phyloP scores from a whole-genome alignment of 805 yeast species.

The Torulaspora maleeae region DNA sequence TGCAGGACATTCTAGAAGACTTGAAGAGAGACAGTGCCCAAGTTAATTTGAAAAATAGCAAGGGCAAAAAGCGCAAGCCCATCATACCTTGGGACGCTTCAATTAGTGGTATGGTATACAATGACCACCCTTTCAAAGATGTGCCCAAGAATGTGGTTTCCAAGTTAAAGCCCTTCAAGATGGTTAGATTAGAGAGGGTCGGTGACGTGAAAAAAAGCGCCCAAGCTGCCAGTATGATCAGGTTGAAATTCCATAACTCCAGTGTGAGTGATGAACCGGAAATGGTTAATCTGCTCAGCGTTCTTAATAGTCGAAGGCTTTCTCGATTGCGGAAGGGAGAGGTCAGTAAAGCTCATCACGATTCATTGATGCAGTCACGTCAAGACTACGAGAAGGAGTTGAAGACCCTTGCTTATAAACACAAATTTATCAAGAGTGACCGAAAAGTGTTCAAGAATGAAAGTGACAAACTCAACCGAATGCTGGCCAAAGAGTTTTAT shows the following conservation, averaged over 20 bases:
- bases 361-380: slow-evolving; percentile 10
- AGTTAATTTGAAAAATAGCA: slow-evolving; percentile 6
- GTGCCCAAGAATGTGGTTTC: slow-evolving; percentile 38
- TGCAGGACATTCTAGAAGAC: slow-evolving; percentile 22
- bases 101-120: slow-evolving; percentile 35
- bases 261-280: slow-evolving; percentile 32
- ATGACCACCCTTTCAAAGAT: slow-evolving; percentile 33
- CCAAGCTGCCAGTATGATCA: slow-evolving; percentile 60
- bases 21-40: slow-evolving; percentile 15
- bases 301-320: slow-evolving; percentile 8
- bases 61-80: slow-evolving; percentile 21
- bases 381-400: slow-evolving; percentile 17
- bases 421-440: slow-evolving; percentile 30
- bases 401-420: slow-evolving; percentile 18
- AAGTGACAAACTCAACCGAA: slow-evolving; percentile 19
- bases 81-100: slow-evolving; percentile 41
- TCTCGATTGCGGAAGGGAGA: slow-evolving; percentile 3
- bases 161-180: slow-evolving; percentile 36
- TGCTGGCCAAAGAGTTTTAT: slow-evolving; percentile 25
- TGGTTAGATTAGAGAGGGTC: slow-evolving; percentile 70
- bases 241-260: slow-evolving; percentile 33
- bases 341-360: slow-evolving; percentile 1
- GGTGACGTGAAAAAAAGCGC: slow-evolving; percentile 67
- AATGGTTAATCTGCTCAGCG: slow-evolving; percentile 25
- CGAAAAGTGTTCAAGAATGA: slow-evolving; percentile 21